Evolutionary conservation across 2,329 filamentous ascomycete species (phyloP), one percentile per base, ranked within the genome.

Genomic region (Colletotrichum chlorophyti): DNA sequence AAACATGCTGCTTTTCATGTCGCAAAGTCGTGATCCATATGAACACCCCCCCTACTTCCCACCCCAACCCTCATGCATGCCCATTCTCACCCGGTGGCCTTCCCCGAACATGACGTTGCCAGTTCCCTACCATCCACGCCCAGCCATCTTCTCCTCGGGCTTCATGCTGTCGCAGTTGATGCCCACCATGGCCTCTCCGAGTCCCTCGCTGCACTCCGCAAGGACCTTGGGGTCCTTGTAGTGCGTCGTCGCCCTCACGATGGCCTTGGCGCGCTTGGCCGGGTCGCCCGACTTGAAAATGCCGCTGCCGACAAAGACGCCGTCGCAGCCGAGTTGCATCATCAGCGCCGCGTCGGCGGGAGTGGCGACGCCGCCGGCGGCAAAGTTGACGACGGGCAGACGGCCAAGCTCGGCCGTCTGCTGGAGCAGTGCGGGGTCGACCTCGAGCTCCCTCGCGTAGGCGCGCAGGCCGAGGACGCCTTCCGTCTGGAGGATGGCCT

Each of bases 271-370:
- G 60, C 95, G 83, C 86, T 94, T 91, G 40, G 89, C 87, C 19
- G 95, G 91, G 75, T 98, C 89, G 15, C 94, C 94, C 5, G 87
- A 91, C 86, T 98, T 98, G 86, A 99, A 99, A 75, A 98, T 98
- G 24, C 95, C 95, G 57, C 88, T 93, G 24, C 95, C 95, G 31
- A 99, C 95, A 72, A 99, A 99, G 31, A 99, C 95, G 58, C 95
- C 95, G 70, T 99, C 95, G 71, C 95, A 98, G 60, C 95, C 95
- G 64, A 99, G 81, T 82, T 98, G 94, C 95, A 99, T 99, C 94
- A 99, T 79, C 60, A 99, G 81, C 2, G 95, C 95, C 1, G 95
- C 95, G 76, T 99, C 95, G 0, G 95, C 95, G 0, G 95, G 95
- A 1, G 95, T 99, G n/a, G 95, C 95, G n/a, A 99, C 91, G 57